Conservation (phyloP, 768 basidiomycete genomes). For the Grammothele lineata region DNA sequence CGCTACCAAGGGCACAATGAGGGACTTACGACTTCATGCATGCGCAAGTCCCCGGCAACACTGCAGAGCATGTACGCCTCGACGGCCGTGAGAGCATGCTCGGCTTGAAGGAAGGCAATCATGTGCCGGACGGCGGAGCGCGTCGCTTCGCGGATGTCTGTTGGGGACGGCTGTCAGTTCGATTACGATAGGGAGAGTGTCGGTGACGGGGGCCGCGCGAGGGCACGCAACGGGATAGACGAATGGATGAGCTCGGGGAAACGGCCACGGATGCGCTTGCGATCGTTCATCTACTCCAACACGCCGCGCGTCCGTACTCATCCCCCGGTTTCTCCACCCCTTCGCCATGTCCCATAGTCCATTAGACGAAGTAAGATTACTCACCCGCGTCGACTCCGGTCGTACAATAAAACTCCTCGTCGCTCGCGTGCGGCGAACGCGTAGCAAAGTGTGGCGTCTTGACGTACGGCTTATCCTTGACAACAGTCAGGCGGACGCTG, state of each 20-base stretch:
- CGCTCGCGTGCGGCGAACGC: conserved; percentile 18
- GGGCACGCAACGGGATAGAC: no score
- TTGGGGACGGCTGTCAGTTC: no score
- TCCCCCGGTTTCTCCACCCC: no score
- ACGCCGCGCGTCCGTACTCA: no score
- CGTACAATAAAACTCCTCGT: conserved; percentile 48
- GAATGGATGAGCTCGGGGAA: no score
- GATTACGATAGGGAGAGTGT: no score
- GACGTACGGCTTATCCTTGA: conserved; percentile 53
- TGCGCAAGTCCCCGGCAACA: conserved; percentile 51
- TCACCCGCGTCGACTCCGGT: conserved; percentile 49
- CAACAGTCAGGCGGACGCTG: conserved; percentile 48
- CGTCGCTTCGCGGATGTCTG: conserved; percentile 50
- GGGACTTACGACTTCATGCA: conserved; percentile 54
- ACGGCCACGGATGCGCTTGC: no score
- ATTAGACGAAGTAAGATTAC: conserved; percentile 1
- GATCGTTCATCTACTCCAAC: no score
- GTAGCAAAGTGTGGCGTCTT: conserved; percentile 55
- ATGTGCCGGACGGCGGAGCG: conserved; percentile 54
- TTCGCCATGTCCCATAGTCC: no score
- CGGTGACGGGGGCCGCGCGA: no score
- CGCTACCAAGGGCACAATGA: no score
- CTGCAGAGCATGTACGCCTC: conserved; percentile 62
- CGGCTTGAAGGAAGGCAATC: conserved; percentile 46
- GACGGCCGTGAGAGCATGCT: conserved; percentile 38